Percentiles rank a stretch among this genome's conserved stretches.
Evolutionary conservation across 2,329 filamentous ascomycete species (phyloP).

Genomic region (Penicillium hordei): DNA sequence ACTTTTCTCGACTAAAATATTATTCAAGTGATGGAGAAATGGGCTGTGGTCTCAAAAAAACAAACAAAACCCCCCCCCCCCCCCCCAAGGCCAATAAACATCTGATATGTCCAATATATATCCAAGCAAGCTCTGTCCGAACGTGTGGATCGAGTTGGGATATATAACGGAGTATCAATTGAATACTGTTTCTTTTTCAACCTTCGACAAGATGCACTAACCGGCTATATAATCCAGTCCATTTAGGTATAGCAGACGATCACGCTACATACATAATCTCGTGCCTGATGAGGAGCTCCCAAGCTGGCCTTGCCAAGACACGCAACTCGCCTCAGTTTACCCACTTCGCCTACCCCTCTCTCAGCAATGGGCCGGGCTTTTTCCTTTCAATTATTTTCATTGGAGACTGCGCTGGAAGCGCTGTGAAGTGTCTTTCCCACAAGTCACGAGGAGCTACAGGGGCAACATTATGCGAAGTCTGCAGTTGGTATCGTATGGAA

Average conservation of each 20-base stretch:
- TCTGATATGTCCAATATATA: background rate
- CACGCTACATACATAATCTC: background rate
- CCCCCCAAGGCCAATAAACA: background rate
- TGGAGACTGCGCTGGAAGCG: background rate
- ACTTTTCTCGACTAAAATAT: background rate
- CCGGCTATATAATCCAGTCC: background rate
- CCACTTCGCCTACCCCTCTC: slow-evolving; percentile 15
- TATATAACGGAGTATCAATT: background rate
- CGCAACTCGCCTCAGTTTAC: slow-evolving; percentile 13
- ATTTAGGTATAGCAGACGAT: background rate
- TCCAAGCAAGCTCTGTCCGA: background rate
- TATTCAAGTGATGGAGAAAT: background rate
- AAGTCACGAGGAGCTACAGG: background rate
- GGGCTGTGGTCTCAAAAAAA: background rate
- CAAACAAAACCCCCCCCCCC: no score
- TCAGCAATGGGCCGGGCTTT: background rate
- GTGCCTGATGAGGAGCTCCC: background rate
- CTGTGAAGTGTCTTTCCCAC: background rate
- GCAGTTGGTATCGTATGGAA: slow-evolving; percentile 1
- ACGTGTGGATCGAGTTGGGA: background rate
- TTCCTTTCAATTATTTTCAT: background rate
- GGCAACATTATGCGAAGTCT: background rate
- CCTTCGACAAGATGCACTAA: background rate
- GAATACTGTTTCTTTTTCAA: background rate
- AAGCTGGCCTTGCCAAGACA: slow-evolving; percentile 17